phyloP scores from a whole-genome alignment of 2,329 filamentous ascomycete species.

The Aureobasidium namibiae region DNA sequence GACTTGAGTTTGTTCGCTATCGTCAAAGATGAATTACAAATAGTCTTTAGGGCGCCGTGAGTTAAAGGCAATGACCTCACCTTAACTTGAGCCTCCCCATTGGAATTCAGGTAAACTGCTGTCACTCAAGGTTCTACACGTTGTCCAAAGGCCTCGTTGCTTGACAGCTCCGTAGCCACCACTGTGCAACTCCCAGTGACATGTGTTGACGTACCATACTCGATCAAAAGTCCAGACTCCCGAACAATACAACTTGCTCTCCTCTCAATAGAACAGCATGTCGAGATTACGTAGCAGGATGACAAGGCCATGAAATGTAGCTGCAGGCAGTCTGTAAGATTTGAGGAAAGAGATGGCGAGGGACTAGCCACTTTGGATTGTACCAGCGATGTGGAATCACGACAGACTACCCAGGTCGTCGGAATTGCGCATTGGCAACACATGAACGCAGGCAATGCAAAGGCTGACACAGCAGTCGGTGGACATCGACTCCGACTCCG shows the following conservation, averaged over 20 bases:
- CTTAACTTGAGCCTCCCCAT: constrained; percentile 1
- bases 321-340: not conserved
- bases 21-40: not conserved
- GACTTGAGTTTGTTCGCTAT: not conserved
- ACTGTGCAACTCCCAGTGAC: not conserved
- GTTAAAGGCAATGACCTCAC: constrained; percentile 7
- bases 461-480: not conserved
- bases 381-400: not conserved
- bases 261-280: too few relatives aligned
- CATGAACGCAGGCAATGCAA: not conserved
- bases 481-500: not conserved
- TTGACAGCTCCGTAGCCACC: not conserved
- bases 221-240: too few relatives aligned
- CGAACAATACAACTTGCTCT: not conserved
- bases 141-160: not conserved
- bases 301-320: not conserved
- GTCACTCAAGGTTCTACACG: constrained; percentile 1
- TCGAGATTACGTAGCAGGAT: not conserved
- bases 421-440: not conserved
- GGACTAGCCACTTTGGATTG: not conserved
- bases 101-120: not conserved
- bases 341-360: not conserved
- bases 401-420: not conserved
- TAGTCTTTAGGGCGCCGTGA: constrained; percentile 5
- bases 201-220: not conserved